These are phyloP conservation scores for Alectoria sarmentosa DNA, from an alignment of 495 filamentous ascomycete genomes.

Conservation along the genomic window DNA sequence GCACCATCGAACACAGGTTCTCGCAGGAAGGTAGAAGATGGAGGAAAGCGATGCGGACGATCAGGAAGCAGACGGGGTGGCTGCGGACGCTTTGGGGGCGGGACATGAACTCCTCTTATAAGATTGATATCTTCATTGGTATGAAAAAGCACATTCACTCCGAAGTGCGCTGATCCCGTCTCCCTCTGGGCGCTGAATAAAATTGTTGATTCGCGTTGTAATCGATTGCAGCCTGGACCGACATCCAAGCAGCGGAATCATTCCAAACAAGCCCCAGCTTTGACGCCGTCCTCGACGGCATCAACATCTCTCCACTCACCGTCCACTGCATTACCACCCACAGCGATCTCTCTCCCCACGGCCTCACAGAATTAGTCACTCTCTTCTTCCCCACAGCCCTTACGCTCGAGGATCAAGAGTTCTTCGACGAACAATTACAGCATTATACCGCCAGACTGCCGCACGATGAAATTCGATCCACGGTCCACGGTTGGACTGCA, in stretches of 20 bases:
- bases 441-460: not conserved
- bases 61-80: conserved; percentile 12
- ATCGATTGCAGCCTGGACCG: not conserved
- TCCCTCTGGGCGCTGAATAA: not conserved
- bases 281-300: not conserved
- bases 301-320: conserved; percentile 1
- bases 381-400: conserved; percentile 1
- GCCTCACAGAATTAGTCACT: not conserved
- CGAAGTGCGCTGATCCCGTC: not conserved
- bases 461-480: conserved; percentile 1
- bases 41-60: conserved; percentile 10
- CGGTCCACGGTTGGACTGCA: conserved; percentile 1
- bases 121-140: conserved; percentile 11
- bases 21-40: conserved; percentile 11
- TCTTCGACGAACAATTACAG: not conserved
- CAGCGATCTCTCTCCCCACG: not conserved
- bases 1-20: conserved; percentile 1
- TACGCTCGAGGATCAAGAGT: not conserved
- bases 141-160: not conserved
- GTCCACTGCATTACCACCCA: conserved; percentile 1
- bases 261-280: conserved; percentile 4
- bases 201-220: not conserved
- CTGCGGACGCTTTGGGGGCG: conserved; percentile 12
- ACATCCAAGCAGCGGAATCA: not conserved
- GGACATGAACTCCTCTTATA: conserved; percentile 10